A percentile compares a stretch with the other conserved stretches of the same genome.
Evolutionary conservation across 192 early-diverging fungal species (phyloP).

Genomic region (Cladochytrium replicatum): DNA sequence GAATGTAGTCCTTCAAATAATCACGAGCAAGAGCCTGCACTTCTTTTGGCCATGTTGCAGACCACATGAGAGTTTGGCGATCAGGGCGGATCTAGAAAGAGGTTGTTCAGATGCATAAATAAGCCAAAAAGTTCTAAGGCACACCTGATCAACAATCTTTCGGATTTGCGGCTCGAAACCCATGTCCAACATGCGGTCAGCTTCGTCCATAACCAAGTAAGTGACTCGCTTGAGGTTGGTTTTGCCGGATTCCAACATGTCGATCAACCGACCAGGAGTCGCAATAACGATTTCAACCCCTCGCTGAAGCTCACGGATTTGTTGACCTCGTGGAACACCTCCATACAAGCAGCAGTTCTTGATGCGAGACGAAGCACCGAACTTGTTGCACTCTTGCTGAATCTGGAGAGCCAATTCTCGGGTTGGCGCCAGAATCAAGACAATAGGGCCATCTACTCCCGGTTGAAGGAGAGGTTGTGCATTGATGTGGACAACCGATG

Average conservation of each 20-base stretch:
- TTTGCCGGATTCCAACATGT: conserved; percentile 74
- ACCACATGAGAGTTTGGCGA: conserved; percentile 91
- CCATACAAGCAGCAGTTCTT: conserved; percentile 78
- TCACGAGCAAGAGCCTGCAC: conserved; percentile 80
- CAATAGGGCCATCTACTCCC: conserved; percentile 42
- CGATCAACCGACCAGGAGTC: conserved; percentile 90
- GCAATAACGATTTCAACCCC: conserved; percentile 70
- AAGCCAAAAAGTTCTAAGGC: conserved; percentile 52
- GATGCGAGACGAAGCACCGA: conserved; percentile 57
- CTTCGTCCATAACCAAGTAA: conserved; percentile 93
- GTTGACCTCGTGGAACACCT: conserved; percentile 60
- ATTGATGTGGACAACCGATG: conserved; percentile 68
- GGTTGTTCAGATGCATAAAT: too few relatives aligned
- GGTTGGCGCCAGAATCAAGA: conserved; percentile 65
- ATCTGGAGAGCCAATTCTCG: conserved; percentile 70
- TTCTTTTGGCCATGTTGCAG: conserved; percentile 88
- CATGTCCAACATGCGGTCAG: conserved; percentile 92
- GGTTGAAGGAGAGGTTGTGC: conserved; percentile 23
- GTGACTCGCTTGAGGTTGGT: conserved; percentile 79
- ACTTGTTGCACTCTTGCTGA: conserved; percentile 37
- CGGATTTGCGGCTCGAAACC: conserved; percentile 87
- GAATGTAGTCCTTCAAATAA: conserved; percentile 71
- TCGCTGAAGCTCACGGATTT: conserved; percentile 45
- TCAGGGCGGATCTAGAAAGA: conserved; percentile 47
- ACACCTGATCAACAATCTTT: conserved; percentile 66